Conservation (phyloP, 164 flowering plant species). For the Dillenia suffruticosa region DNA sequence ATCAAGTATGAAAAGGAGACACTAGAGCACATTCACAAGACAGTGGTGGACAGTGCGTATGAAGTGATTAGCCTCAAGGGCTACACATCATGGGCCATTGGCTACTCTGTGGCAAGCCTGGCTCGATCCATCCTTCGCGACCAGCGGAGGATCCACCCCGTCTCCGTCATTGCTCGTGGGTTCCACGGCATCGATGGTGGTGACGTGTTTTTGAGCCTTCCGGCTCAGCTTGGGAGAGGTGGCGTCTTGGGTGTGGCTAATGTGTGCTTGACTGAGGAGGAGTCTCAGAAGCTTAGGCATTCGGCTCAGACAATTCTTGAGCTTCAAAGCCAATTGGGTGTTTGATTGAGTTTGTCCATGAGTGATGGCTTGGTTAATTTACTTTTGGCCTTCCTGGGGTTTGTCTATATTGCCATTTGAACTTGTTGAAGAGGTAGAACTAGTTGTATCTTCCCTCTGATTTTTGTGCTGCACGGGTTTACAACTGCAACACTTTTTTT, state of each 20-base stretch:
- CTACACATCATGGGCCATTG: conserved; percentile 89
- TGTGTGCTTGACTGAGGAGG: conserved; percentile 62
- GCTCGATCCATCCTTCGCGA: conserved; percentile 57
- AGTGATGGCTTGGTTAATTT: neutral
- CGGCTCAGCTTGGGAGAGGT: conserved; percentile 61
- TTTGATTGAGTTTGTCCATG: neutral
- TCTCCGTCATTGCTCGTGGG: conserved; percentile 62
- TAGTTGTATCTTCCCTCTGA: no score
- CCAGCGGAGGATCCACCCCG: conserved; percentile 73
- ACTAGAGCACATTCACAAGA: conserved; percentile 60
- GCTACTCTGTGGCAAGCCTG: conserved; percentile 69
- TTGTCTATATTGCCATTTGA: no score
- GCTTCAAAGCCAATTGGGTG: conserved; percentile 52
- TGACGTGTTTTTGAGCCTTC: conserved; percentile 76
- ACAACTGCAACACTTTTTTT: no score
- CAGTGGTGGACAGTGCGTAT: conserved; percentile 60
- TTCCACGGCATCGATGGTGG: conserved; percentile 60
- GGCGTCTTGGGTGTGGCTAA: conserved; percentile 65
- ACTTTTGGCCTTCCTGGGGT: no score
- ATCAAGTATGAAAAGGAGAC: conserved; percentile 61
- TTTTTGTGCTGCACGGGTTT: no score
- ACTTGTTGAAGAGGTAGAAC: no score
- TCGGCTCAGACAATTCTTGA: conserved; percentile 61
- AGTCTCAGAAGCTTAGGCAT: conserved; percentile 35
- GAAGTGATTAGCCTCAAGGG: conserved; percentile 78